Base-by-base conservation (phyloP, 2,329 filamentous ascomycete species). In the Diaporthe citrichinensis region DNA sequence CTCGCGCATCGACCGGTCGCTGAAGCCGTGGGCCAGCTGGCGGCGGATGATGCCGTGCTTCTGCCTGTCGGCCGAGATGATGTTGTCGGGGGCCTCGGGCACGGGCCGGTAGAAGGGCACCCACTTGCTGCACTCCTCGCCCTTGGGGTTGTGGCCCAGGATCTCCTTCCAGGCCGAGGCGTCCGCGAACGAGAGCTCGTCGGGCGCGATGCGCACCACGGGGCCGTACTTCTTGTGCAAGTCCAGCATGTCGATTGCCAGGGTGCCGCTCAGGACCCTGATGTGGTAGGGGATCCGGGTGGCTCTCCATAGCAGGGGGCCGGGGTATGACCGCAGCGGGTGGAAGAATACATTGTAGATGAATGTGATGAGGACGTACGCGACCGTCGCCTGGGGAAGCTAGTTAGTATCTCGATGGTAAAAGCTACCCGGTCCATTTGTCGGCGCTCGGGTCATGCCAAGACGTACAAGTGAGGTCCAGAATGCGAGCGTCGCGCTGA, bases 121-220 rank as follows among this genome's bases (percentile, higher is more conserved):
- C 76, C 73, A 73, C 15, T 31, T 31, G 36, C 67, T 23, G 57
- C 73, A 74, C 25, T 67, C 59, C 31, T 73, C 69, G 12, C 69
- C 68, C 10, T 71, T 31, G 7, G 51, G 39, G 14, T 71, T 71
- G 58, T 81, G 79, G 51, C 78, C 79, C 73, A 79, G 83, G 4
- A 84, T 80, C 39, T 83, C 79, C 4, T 78, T 78, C 83, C 86
- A 89, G 0, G 81, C 80, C 10, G 80, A 74, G 1, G 80, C 78
- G 57, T 79, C 71, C 59, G 80, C 83, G 79, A 84, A 87, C 4
- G 83, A 82, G 7, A 88, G 81, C 75, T 87, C 84, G 72, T 84
- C 80, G 0, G 86, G 86, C 4, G 81, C 81, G 57, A 86, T 77
- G 34, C 87, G 85, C 36, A 88, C 86, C 7, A 87, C 81, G 5